Evolutionary conservation across 2,329 filamentous ascomycete species (phyloP).

Genomic region (Pseudogymnoascus sp.): DNA sequence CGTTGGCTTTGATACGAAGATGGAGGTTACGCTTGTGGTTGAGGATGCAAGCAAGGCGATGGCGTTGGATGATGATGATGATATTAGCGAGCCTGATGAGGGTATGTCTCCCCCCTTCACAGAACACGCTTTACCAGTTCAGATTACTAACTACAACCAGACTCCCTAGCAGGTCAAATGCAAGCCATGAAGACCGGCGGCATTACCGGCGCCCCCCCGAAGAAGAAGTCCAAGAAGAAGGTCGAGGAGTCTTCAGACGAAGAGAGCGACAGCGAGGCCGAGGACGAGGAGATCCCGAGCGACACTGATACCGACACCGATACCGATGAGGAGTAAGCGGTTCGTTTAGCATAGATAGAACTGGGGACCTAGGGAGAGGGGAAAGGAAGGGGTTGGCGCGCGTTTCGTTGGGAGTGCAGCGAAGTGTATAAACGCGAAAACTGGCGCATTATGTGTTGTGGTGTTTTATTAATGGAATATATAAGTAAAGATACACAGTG

Average conservation of each 20-base stretch:
- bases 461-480: background rate
- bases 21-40: constrained; percentile 81
- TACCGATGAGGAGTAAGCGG: constrained; percentile 35
- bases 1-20: constrained; percentile 84
- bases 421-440: constrained; percentile 1
- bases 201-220: constrained; percentile 38
- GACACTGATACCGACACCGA: constrained; percentile 64
- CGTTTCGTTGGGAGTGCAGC: background rate
- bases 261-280: constrained; percentile 76
- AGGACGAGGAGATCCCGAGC: constrained; percentile 54
- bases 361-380: background rate
- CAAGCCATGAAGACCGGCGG: constrained; percentile 69
- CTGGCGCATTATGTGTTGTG: constrained; percentile 6
- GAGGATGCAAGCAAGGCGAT: constrained; percentile 83
- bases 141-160: constrained; percentile 38
- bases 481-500: background rate
- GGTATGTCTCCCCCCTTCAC: constrained; percentile 51
- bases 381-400: background rate
- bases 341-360: constrained; percentile 10
- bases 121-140: background rate
- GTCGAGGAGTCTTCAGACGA: constrained; percentile 62
- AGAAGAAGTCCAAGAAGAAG: constrained; percentile 52
- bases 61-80: constrained; percentile 75
- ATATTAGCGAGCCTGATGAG: constrained; percentile 97
- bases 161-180: constrained; percentile 88